Evolutionary conservation across 164 flowering plant species (phyloP).

Genomic region (Aristolochia fimbriata): DNA sequence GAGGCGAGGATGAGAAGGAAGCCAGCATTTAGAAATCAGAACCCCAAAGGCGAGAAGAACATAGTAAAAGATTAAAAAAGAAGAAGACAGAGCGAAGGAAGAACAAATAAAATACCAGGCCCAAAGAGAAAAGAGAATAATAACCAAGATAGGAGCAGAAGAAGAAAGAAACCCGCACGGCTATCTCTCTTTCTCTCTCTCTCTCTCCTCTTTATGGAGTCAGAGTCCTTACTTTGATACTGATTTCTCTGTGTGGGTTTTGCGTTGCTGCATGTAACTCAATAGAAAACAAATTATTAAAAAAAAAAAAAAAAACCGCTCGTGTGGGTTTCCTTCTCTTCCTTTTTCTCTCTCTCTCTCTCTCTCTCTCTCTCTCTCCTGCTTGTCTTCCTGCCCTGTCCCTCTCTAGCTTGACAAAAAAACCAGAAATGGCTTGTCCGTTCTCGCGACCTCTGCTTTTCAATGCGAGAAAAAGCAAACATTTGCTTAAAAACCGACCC

Average conservation of each 20-base stretch:
- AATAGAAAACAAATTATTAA: too few species aligned
- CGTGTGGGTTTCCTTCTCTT: conserved; percentile 37
- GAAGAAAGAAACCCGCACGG: conserved; percentile 18
- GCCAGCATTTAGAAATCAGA: too few species aligned
- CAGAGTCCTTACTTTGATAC: conserved; percentile 15
- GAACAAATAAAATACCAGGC: conserved; percentile 2
- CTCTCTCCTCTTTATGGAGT: not conserved
- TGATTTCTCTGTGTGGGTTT: conserved; percentile 9
- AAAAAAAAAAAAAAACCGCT: conserved; percentile 55
- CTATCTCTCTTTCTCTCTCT: conserved; percentile 10
- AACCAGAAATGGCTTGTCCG: conserved; percentile 31
- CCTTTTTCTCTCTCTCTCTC: not conserved
- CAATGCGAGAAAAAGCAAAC: not conserved
- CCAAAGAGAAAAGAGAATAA: not conserved
- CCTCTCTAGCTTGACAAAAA: conserved; percentile 19
- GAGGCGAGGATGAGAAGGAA: not conserved
- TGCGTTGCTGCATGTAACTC: conserved; percentile 30
- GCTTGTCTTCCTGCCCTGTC: conserved; percentile 15
- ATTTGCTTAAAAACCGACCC: not conserved
- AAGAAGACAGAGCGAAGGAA: conserved; percentile 3
- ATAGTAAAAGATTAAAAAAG: not conserved
- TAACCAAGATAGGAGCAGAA: conserved; percentile 4
- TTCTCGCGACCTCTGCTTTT: conserved; percentile 15
- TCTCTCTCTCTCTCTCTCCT: not conserved
- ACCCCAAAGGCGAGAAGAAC: too few species aligned